These are phyloP conservation scores for Ophiostoma sp. DNA, from an alignment of 2,329 filamentous ascomycete species.

Conservation along the genomic window DNA sequence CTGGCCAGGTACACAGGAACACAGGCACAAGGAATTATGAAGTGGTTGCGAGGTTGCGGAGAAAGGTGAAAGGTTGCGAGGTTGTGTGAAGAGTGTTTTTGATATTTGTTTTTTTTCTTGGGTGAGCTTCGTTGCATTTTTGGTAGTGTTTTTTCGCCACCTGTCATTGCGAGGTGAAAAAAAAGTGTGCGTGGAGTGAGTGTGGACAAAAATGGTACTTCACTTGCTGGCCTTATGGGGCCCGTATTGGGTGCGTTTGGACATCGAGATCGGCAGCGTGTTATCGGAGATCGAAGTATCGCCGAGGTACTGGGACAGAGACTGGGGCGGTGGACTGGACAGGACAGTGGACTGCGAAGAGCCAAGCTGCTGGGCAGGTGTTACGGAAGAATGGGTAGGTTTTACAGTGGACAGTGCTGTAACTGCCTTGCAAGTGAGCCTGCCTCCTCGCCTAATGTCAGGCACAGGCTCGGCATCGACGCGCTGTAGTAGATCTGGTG, in stretches of 20 bases:
- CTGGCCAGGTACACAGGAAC: slow-evolving; percentile 10
- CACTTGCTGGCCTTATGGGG: background rate
- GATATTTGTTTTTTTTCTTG: background rate
- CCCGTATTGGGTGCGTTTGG: background rate
- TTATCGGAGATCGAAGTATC: slow-evolving; percentile 12
- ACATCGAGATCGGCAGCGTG: background rate
- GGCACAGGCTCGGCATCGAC: background rate
- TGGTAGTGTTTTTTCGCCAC: background rate
- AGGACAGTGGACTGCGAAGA: background rate
- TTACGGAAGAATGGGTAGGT: background rate
- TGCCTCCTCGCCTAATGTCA: slow-evolving; percentile 4
- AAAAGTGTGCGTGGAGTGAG: background rate
- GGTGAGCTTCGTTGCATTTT: background rate
- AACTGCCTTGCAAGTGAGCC: background rate
- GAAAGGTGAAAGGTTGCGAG: background rate
- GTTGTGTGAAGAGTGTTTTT: background rate
- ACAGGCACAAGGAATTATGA: background rate
- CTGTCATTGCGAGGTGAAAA: background rate
- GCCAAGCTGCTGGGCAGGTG: background rate
- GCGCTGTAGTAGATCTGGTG: background rate
- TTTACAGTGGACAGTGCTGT: background rate
- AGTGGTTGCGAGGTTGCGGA: background rate
- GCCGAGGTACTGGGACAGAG: background rate
- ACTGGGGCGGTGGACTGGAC: background rate
- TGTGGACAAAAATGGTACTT: background rate